These are phyloP conservation scores for Entomophthora muscae DNA, from an alignment of 371 early-diverging fungal genomes.

Conservation along the genomic window DNA sequence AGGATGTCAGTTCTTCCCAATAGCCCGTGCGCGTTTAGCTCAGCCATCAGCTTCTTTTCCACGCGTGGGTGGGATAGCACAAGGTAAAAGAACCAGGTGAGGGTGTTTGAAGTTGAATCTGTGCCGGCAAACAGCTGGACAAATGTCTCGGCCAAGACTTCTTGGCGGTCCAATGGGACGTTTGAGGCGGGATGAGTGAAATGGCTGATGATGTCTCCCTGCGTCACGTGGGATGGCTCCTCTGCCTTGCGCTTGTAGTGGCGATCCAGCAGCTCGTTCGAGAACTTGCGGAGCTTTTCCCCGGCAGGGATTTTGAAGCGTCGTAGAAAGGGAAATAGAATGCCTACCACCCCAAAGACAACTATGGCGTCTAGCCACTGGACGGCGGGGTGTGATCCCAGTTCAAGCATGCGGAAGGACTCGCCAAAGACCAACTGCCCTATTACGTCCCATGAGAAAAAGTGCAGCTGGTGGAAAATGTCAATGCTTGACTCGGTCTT, in stretches of 20 bases:
- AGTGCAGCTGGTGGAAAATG: background rate
- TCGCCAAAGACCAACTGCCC: conserved; percentile 1
- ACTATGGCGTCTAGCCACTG: background rate
- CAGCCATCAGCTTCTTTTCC: background rate
- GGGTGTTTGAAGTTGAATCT: background rate
- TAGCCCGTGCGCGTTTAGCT: background rate
- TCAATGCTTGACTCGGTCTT: background rate
- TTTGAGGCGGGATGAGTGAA: background rate
- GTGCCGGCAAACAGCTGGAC: conserved; percentile 1
- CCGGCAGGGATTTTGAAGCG: background rate
- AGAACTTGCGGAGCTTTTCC: background rate
- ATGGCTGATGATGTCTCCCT: background rate
- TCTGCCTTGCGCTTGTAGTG: background rate
- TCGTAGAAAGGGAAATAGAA: background rate
- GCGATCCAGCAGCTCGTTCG: background rate
- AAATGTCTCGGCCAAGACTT: background rate
- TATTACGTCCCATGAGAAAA: background rate
- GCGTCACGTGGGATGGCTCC: background rate
- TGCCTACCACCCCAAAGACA: background rate
- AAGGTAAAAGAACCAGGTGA: conserved; percentile 1
- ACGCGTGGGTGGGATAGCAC: background rate
- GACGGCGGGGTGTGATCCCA: background rate
- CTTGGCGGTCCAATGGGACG: background rate
- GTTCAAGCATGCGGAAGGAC: background rate
- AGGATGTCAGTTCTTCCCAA: background rate